A percentile compares a stretch with the other conserved stretches of the same genome.
Conservation (phyloP, 441 rosid genomes). For the Capsella rubella region DNA sequence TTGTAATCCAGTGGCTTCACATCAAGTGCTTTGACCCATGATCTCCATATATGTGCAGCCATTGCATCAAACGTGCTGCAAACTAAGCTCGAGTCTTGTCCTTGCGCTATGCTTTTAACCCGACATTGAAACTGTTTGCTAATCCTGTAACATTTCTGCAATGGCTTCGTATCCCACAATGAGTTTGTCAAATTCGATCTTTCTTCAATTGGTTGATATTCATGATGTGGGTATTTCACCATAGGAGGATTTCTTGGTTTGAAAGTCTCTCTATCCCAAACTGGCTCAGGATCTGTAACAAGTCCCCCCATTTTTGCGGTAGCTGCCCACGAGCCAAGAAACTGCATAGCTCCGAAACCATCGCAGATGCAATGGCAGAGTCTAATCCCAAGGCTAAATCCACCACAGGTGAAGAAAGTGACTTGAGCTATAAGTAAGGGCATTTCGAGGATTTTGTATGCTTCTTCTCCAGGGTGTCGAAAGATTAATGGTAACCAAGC, state of each 20-base stretch:
- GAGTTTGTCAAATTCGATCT: slow-evolving; percentile 69
- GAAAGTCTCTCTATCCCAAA: slow-evolving; percentile 78
- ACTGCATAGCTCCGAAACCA: slow-evolving; percentile 95
- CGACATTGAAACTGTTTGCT: slow-evolving; percentile 67
- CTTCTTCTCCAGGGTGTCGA: slow-evolving; percentile 68
- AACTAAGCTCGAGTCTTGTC: slow-evolving; percentile 45
- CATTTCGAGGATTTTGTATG: slow-evolving; percentile 78
- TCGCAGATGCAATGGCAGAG: slow-evolving; percentile 91
- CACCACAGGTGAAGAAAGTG: slow-evolving; percentile 81
- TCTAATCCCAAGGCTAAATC: slow-evolving; percentile 83
- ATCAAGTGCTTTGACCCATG: slow-evolving; percentile 91
- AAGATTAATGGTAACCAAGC: slow-evolving; percentile 83
- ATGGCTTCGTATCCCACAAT: slow-evolving; percentile 70
- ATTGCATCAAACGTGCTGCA: slow-evolving; percentile 82
- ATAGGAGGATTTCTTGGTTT: slow-evolving; percentile 74
- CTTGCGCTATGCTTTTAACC: slow-evolving; percentile 67
- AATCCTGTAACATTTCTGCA: slow-evolving; percentile 77
- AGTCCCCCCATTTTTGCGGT: slow-evolving; percentile 62
- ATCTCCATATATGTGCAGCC: slow-evolving; percentile 92
- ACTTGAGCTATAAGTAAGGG: slow-evolving; percentile 84
- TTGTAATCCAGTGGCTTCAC: slow-evolving; percentile 70
- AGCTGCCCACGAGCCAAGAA: slow-evolving; percentile 82
- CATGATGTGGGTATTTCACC: slow-evolving; percentile 67
- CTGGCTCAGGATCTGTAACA: slow-evolving; percentile 65
- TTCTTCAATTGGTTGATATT: slow-evolving; percentile 74